A percentile compares a stretch with the other conserved stretches of the same genome.
Conservation (phyloP, 2,329 filamentous ascomycete genomes). For the Epichloe sylvatica region DNA sequence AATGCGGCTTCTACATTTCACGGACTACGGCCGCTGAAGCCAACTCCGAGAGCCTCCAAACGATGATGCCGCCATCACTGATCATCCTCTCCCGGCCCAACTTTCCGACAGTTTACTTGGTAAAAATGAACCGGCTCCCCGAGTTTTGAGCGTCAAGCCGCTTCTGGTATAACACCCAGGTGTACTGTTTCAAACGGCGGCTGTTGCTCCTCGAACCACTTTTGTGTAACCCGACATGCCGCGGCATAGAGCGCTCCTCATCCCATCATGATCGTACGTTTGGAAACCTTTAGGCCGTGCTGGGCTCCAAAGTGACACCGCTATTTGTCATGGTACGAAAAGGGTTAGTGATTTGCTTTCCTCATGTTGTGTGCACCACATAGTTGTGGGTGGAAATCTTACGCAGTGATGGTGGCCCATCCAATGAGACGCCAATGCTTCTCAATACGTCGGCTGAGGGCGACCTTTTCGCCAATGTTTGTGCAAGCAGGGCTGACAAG, state of each 20-base stretch:
- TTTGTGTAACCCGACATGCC: neutral
- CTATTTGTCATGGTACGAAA: slow-evolving; percentile 15
- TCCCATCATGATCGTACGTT: slow-evolving; percentile 3
- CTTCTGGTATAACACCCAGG: neutral
- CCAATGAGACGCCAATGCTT: slow-evolving; percentile 97
- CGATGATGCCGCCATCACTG: neutral
- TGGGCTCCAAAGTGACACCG: slow-evolving; percentile 41
- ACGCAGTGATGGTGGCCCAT: slow-evolving; percentile 69
- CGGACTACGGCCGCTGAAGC: neutral
- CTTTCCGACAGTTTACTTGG: neutral
- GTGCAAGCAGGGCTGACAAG: slow-evolving; percentile 92
- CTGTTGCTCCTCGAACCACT: neutral
- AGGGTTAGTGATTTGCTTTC: neutral
- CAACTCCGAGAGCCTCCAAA: neutral
- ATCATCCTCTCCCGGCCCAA: neutral
- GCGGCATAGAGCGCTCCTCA: slow-evolving; percentile 3
- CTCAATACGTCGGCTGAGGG: slow-evolving; percentile 88
- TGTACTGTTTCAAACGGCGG: neutral
- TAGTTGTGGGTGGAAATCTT: slow-evolving; percentile 21
- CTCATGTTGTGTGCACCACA: neutral
- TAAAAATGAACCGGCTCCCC: neutral
- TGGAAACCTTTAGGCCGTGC: slow-evolving; percentile 23
- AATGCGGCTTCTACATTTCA: neutral
- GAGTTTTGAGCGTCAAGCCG: neutral
- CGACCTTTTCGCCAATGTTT: slow-evolving; percentile 95